These are phyloP conservation scores for Immersiporthe knoxdaviesiana DNA, from an alignment of 2,329 filamentous ascomycete species.

Conservation along the genomic window DNA sequence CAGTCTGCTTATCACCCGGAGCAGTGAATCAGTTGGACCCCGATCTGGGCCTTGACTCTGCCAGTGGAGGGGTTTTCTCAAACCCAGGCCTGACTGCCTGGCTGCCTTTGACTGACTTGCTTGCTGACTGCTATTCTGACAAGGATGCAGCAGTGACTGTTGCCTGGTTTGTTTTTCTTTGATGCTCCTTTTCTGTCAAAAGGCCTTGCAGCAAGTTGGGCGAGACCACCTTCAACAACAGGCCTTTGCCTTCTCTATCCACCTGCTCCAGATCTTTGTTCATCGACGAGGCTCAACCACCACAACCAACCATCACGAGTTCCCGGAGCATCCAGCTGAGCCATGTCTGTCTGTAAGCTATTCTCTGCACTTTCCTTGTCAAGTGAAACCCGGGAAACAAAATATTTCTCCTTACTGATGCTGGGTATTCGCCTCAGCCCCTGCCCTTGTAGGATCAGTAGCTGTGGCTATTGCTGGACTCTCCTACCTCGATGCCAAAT, in stretches of 20 bases:
- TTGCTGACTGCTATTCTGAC: neutral
- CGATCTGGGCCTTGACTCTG: neutral
- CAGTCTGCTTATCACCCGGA: neutral
- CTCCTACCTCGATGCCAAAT: constrained; percentile 71
- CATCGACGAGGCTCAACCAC: neutral
- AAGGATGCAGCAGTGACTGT: neutral
- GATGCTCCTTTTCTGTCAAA: neutral
- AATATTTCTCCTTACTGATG: neutral
- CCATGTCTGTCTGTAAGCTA: constrained; percentile 17
- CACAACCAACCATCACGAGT: neutral
- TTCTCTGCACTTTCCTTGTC: neutral
- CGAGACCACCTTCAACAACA: too few species aligned
- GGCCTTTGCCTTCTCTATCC: neutral
- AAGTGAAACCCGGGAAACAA: neutral
- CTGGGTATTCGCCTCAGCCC: neutral
- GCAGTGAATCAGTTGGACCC: constrained; percentile 2
- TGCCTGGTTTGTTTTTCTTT: neutral
- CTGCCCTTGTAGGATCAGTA: constrained; percentile 18
- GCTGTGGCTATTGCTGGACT: constrained; percentile 38
- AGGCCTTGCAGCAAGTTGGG: neutral
- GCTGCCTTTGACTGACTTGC: too few species aligned
- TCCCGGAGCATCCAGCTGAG: neutral
- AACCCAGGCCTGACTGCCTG: neutral
- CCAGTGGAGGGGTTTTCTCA: neutral
- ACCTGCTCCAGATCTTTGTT: neutral